Conservation (phyloP, 2,329 filamentous ascomycete species). For the Colletotrichum gloeosporioides region DNA sequence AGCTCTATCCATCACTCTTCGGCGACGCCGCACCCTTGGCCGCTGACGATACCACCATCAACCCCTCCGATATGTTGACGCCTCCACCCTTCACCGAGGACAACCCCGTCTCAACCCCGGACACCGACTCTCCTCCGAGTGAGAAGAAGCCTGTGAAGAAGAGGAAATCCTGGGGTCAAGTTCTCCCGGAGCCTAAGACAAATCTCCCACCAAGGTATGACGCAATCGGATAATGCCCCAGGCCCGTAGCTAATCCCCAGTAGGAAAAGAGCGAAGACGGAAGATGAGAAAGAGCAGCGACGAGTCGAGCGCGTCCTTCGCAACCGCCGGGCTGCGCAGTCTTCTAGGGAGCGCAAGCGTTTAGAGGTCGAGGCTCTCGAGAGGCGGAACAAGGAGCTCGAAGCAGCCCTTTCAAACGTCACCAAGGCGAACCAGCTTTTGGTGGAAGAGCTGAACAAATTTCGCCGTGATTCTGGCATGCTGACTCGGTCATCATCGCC, state of each 20-base stretch:
- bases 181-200: constrained; percentile 95
- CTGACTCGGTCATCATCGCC: constrained; percentile 45
- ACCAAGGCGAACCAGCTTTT: constrained; percentile 58
- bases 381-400: constrained; percentile 73
- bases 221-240: constrained; percentile 24
- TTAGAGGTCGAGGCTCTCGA: constrained; percentile 87
- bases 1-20: constrained; percentile 57
- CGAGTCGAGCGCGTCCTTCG: constrained; percentile 96
- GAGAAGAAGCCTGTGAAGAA: constrained; percentile 86
- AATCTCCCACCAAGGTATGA: constrained; percentile 85
- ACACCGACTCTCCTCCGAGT: constrained; percentile 9
- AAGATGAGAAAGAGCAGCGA: constrained; percentile 98
- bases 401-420: constrained; percentile 65
- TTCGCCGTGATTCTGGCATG: constrained; percentile 49
- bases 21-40: constrained; percentile 30
- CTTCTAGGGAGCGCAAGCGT: constrained; percentile 92
- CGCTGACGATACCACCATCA: constrained; percentile 40
- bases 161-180: constrained; percentile 98
- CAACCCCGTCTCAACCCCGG: constrained; percentile 20
- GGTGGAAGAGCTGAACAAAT: constrained; percentile 54
- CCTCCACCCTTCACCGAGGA: constrained; percentile 44
- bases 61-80: constrained; percentile 56
- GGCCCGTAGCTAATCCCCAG: not conserved
- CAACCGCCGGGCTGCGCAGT: constrained; percentile 95
- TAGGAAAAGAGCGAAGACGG: constrained; percentile 97